These are phyloP conservation scores for Paxillus rubicundulus DNA, from an alignment of 768 basidiomycete genomes.

Conservation along the genomic window DNA sequence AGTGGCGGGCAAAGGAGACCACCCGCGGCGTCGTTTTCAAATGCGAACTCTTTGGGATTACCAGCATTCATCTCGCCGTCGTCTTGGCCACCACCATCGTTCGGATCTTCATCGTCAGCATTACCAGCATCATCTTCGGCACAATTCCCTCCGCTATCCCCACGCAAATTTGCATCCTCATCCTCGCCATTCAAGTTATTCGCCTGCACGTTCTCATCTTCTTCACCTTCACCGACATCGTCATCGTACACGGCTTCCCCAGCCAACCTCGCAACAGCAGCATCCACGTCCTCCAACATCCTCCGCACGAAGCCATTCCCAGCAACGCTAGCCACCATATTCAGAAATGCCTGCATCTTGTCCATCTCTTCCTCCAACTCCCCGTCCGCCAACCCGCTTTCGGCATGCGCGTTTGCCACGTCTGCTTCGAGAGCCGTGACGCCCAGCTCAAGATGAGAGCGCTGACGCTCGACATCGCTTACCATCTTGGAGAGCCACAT, in stretches of 20 bases:
- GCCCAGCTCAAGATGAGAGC: slow-evolving; percentile 14
- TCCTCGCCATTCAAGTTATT: too few species aligned
- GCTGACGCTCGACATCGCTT: slow-evolving; percentile 25
- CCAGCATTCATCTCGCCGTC: background rate
- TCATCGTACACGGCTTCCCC: background rate
- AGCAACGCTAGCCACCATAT: slow-evolving; percentile 22
- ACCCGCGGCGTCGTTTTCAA: background rate
- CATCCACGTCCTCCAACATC: slow-evolving; percentile 19
- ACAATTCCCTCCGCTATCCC: too few species aligned
- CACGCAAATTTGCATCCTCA: background rate
- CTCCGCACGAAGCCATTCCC: slow-evolving; percentile 28
- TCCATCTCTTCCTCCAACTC: slow-evolving; percentile 25
- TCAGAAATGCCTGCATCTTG: slow-evolving; percentile 24
- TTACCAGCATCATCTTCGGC: background rate
- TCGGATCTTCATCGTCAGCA: background rate
- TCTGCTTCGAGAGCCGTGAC: slow-evolving; percentile 18
- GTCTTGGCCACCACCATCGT: background rate
- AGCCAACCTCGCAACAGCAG: slow-evolving; percentile 14
- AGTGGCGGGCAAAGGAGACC: background rate
- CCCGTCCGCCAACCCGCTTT: slow-evolving; percentile 25
- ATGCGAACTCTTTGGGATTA: background rate
- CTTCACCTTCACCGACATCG: background rate
- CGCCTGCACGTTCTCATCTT: too few species aligned
- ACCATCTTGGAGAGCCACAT: slow-evolving; percentile 28
- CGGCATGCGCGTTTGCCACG: slow-evolving; percentile 20